These are phyloP conservation scores for Tripidium arundinaceum DNA, from an alignment of 202 grass and related monocot genomes.

Conservation along the genomic window DNA sequence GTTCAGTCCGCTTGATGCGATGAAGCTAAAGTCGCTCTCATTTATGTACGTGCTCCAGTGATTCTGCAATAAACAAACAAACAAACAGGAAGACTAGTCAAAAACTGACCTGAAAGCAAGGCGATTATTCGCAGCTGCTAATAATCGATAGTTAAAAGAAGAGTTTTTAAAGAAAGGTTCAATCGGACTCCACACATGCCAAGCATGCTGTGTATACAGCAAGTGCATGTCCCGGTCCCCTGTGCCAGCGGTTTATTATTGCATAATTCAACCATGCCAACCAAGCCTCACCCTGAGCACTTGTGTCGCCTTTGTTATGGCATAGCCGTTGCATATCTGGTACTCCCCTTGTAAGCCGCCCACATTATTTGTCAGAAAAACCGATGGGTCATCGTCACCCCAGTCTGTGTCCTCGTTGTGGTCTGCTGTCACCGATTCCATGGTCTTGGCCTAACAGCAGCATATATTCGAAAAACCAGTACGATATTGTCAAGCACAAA, in stretches of 20 bases:
- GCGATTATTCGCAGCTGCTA: too few species aligned
- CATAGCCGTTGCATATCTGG: conserved; percentile 84
- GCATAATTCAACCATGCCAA: neutral
- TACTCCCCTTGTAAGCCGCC: conserved; percentile 55
- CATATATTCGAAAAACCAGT: neutral
- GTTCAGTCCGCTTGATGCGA: conserved; percentile 49
- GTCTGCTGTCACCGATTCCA: conserved; percentile 49
- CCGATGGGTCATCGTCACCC: conserved; percentile 67
- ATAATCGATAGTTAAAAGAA: too few species aligned
- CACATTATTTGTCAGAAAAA: conserved; percentile 42
- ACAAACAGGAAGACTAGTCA: neutral
- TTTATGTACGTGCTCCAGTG: conserved; percentile 72
- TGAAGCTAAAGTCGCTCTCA: conserved; percentile 60
- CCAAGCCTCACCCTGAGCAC: conserved; percentile 46
- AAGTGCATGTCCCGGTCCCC: neutral
- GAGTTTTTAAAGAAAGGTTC: too few species aligned
- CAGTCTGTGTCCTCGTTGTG: conserved; percentile 39
- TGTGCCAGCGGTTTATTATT: neutral
- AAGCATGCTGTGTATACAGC: too few species aligned
- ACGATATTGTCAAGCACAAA: too few species aligned
- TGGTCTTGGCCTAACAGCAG: conserved; percentile 46
- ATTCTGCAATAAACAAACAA: conserved; percentile 11
- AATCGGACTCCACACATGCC: too few species aligned
- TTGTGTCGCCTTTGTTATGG: conserved; percentile 27
- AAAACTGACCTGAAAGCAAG: too few species aligned